Conservation (phyloP, 2,329 filamentous ascomycete species). For the Pseudomassariella vexata region DNA sequence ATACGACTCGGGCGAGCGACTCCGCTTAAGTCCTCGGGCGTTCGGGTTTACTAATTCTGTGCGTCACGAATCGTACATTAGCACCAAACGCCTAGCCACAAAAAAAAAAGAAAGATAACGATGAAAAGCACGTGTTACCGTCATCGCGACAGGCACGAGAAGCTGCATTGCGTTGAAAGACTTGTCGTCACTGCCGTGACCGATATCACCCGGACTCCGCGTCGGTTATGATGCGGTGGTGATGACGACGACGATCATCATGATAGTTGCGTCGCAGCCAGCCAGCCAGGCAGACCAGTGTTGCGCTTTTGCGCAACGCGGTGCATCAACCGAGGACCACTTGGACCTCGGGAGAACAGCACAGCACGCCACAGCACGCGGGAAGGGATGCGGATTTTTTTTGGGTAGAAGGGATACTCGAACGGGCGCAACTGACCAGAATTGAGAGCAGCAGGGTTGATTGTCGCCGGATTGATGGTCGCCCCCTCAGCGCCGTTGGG, state of each 20-base stretch:
- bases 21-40: constrained; percentile 71
- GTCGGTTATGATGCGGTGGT: constrained; percentile 4
- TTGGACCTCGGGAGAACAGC: constrained; percentile 1
- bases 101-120: too few species aligned
- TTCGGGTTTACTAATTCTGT: constrained; percentile 47
- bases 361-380: constrained; percentile 1
- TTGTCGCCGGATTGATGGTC: constrained; percentile 84
- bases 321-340: constrained; percentile 2
- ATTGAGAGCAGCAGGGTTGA: constrained; percentile 55
- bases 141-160: too few species aligned
- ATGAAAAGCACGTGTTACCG: too few species aligned
- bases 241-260: constrained; percentile 15
- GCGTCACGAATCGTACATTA: constrained; percentile 18
- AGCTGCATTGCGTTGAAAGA: not conserved
- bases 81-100: too few species aligned
- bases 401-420: constrained; percentile 18
- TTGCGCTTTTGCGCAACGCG: constrained; percentile 1
- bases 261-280: not conserved
- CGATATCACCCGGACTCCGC: not conserved
- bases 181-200: not conserved
- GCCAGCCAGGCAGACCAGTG: not conserved
- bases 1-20: constrained; percentile 66
- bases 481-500: constrained; percentile 75
- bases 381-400: constrained; percentile 10
- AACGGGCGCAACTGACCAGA: constrained; percentile 56